A percentile compares a stretch with the other conserved stretches of the same genome.
Conservation (phyloP, 257 asterid genomes). For the Plantago elongata region DNA sequence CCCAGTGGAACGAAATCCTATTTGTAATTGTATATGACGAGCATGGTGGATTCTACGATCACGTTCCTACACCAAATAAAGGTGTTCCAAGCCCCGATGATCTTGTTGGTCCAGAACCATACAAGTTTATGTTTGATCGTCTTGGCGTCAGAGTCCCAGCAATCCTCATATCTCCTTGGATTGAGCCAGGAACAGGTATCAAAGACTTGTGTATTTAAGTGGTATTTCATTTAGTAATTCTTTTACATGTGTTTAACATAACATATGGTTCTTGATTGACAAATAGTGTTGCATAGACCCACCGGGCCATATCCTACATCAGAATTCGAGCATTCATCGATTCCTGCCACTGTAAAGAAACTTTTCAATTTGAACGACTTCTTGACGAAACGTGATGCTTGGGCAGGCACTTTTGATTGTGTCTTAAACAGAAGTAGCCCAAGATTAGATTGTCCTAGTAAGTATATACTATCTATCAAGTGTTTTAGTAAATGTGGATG, state of each 20-base stretch:
- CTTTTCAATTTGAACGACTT: slow-evolving; percentile 49
- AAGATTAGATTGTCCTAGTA: slow-evolving; percentile 70
- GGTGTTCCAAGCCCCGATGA: slow-evolving; percentile 69
- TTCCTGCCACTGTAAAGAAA: slow-evolving; percentile 74
- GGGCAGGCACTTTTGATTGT: slow-evolving; percentile 67
- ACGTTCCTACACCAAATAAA: slow-evolving; percentile 51
- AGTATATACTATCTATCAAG: background rate
- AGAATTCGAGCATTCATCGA: slow-evolving; percentile 67
- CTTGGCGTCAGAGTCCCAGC: slow-evolving; percentile 72
- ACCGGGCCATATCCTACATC: slow-evolving; percentile 63
- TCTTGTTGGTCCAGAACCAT: slow-evolving; percentile 48
- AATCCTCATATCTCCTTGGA: slow-evolving; percentile 65
- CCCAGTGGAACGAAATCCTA: slow-evolving; percentile 62
- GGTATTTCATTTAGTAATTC: background rate
- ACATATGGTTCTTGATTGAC: background rate
- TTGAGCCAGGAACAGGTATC: slow-evolving; percentile 61
- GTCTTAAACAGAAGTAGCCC: slow-evolving; percentile 46
- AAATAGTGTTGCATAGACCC: slow-evolving; percentile 54
- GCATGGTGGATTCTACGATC: slow-evolving; percentile 77
- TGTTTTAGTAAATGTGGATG: background rate
- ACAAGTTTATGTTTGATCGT: slow-evolving; percentile 55
- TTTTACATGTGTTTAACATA: background rate
- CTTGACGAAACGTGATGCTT: slow-evolving; percentile 61
- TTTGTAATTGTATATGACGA: slow-evolving; percentile 57
- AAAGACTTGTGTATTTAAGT: background rate